Percentiles rank a stretch among this genome's conserved stretches.
Evolutionary conservation across 2,329 filamentous ascomycete species (phyloP).

Genomic region (Trichoderma cornu-damae): DNA sequence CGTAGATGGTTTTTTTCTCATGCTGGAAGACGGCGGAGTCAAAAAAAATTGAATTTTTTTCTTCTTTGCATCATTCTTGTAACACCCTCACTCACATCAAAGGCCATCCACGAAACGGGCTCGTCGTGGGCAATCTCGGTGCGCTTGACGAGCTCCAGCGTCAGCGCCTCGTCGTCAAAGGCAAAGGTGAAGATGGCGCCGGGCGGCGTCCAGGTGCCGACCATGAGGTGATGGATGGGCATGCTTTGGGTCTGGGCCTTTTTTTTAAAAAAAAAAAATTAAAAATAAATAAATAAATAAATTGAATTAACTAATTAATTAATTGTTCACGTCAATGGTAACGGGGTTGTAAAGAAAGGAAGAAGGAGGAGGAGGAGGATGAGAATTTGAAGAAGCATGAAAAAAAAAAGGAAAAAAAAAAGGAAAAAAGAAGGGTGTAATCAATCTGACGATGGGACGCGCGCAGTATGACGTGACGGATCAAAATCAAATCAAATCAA

Average conservation of each 20-base stretch:
- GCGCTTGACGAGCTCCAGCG: slow-evolving; percentile 69
- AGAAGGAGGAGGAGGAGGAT: too few relatives aligned
- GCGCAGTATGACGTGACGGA: neutral
- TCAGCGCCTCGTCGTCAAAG: slow-evolving; percentile 77
- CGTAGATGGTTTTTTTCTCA: slow-evolving; percentile 77
- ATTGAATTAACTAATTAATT: too few relatives aligned
- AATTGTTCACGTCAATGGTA: too few relatives aligned
- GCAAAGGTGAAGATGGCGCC: slow-evolving; percentile 85
- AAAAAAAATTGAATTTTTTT: too few relatives aligned
- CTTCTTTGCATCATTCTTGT: too few relatives aligned
- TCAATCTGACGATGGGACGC: neutral
- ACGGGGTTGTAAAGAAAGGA: too few relatives aligned
- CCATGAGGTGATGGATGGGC: slow-evolving; percentile 81
- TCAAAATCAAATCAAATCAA: too few relatives aligned
- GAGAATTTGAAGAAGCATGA: neutral
- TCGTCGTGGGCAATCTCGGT: slow-evolving; percentile 78
- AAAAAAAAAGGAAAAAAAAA: too few relatives aligned
- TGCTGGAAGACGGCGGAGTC: slow-evolving; percentile 50
- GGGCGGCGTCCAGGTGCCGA: slow-evolving; percentile 85
- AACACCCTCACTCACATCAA: slow-evolving; percentile 73
- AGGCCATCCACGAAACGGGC: slow-evolving; percentile 91
- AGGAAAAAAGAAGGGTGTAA: too few relatives aligned
- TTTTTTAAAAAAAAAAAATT: too few relatives aligned
- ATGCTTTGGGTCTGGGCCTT: slow-evolving; percentile 39
- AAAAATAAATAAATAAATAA: too few relatives aligned